A percentile compares a stretch with the other conserved stretches of the same genome.
Conservation (phyloP, 768 basidiomycete genomes). For the Kwoniella bestiolae region DNA sequence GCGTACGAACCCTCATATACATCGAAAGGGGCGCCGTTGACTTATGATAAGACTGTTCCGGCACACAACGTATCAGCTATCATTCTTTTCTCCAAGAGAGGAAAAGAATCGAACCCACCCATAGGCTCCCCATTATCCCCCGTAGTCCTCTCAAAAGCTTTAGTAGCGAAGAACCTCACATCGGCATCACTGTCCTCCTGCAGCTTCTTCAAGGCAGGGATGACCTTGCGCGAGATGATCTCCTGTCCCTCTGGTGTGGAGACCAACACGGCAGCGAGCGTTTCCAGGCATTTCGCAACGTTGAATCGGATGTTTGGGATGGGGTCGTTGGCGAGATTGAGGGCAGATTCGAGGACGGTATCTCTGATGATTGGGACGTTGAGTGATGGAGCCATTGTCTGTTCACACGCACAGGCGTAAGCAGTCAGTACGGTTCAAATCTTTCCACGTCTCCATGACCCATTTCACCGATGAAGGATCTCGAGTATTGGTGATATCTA, state of each 20-base stretch:
- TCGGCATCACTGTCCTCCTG: conserved; percentile 91
- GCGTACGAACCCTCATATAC: too few species aligned
- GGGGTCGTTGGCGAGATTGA: conserved; percentile 80
- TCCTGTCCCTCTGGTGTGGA: conserved; percentile 68
- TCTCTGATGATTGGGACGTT: conserved; percentile 79
- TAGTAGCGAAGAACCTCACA: conserved; percentile 62
- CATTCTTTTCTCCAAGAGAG: too few species aligned
- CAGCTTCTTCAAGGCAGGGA: conserved; percentile 83
- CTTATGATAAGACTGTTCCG: not conserved
- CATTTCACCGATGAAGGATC: too few species aligned
- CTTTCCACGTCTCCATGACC: too few species aligned
- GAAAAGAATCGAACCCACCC: conserved; percentile 45
- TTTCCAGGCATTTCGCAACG: conserved; percentile 91
- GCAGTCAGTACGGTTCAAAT: too few species aligned
- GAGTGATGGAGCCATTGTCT: conserved; percentile 95
- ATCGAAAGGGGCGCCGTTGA: too few species aligned
- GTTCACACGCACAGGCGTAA: too few species aligned
- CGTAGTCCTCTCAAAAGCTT: conserved; percentile 46
- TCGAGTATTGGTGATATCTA: too few species aligned
- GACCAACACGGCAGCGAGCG: conserved; percentile 75
- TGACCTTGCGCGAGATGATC: conserved; percentile 72
- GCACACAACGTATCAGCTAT: too few species aligned
- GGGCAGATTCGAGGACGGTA: conserved; percentile 75
- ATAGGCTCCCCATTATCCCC: conserved; percentile 44
- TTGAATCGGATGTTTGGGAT: conserved; percentile 99